A percentile compares a stretch with the other conserved stretches of the same genome.
Conservation (phyloP, 768 basidiomycete species). For the Pulveroboletus sp. region DNA sequence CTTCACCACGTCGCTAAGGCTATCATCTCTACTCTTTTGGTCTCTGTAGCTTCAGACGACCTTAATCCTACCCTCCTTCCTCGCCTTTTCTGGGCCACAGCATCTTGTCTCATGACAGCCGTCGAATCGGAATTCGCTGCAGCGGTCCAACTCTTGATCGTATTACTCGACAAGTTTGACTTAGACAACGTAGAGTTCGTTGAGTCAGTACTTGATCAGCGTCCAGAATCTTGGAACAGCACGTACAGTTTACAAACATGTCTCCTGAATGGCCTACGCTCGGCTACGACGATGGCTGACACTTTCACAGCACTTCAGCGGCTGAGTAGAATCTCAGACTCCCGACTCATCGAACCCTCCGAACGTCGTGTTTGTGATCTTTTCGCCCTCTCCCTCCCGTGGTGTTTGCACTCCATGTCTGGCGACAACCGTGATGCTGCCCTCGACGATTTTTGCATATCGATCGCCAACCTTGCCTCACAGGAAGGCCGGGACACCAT, state of each 20-base stretch:
- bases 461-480: constrained; percentile 69
- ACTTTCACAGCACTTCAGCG: constrained; percentile 67
- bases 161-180: constrained; percentile 63
- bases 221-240: constrained; percentile 69
- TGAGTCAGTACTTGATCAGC: constrained; percentile 63
- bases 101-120: constrained; percentile 77
- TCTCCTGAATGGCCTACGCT: constrained; percentile 74
- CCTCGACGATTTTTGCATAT: constrained; percentile 66
- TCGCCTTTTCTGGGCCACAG: constrained; percentile 83
- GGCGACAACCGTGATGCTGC: constrained; percentile 53
- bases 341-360: constrained; percentile 64
- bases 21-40: constrained; percentile 70
- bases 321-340: constrained; percentile 56
- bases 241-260: constrained; percentile 61
- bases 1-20: constrained; percentile 82
- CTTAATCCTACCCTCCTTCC: constrained; percentile 63
- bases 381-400: constrained; percentile 79
- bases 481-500: constrained; percentile 73
- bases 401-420: constrained; percentile 80
- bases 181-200: constrained; percentile 62
- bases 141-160: constrained; percentile 58
- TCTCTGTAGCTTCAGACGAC: constrained; percentile 51
- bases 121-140: constrained; percentile 76
- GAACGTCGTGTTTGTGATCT: constrained; percentile 73
- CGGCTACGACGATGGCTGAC: constrained; percentile 58